Base-by-base conservation (phyloP, 140 eudicot species). In the Bidens hawaiensis region DNA sequence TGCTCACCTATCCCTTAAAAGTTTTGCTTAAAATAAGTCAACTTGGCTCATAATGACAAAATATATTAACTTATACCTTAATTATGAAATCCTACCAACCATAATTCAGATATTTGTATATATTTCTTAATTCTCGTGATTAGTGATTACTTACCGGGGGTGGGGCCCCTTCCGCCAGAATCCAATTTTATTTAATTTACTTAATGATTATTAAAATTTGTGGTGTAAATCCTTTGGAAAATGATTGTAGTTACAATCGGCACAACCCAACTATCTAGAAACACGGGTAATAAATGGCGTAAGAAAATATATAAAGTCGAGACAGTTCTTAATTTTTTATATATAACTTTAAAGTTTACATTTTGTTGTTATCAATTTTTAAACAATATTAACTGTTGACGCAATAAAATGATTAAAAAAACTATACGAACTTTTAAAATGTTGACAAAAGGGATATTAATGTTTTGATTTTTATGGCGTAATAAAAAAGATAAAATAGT, bases 21-120 rank as follows among this genome's bases (percentile, higher is more conserved):
- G 25, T 23, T 59, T 1, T 42, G 30, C 4, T 19, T 52, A 40
- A 51, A 61, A 28, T 72, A 71, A 69, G 68, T 72, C 75, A 70
- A 72, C 65, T 63, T 72, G 71, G 9, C 36, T 46, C 52, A 63
- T 52, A 60, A 72, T 31, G 66, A 72, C 71, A 64, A 72, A 50
- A 53, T 7, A 17, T 28, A 18, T n/a, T n/a, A 52, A 17, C 63
- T 25, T 17, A 62, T 17, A 51, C 4, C 25, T 34, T 63, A 72
- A 63, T 55, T 72, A 64, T 64, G 77, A 72, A 64, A 72, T 72
- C 66, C 53, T 64, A 72, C 71, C 77, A 34, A 72, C 64, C 77
- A 30, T 56, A 15, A 40, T 54, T 71, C 48, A 6, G 26, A 40
- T 62, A 71, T 46, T 45, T 47, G 31, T 46, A 19, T 34, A 33